Base-by-base conservation (phyloP, 2,329 filamentous ascomycete genomes). In the Orbilia brochopaga region DNA sequence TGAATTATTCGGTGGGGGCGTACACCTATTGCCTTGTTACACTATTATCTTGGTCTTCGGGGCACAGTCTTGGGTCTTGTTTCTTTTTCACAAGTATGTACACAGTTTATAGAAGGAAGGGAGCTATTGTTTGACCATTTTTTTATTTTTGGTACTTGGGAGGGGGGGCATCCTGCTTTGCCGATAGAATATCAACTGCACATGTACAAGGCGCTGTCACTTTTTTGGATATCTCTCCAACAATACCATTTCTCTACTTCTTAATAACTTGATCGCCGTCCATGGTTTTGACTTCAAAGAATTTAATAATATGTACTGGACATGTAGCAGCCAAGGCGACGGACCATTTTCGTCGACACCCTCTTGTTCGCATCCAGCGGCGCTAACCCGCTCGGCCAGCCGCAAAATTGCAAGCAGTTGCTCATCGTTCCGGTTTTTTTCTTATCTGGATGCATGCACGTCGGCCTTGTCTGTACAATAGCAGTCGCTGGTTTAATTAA, bases 191-290 rank as follows among this genome's bases (percentile, higher is more conserved):
- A 48, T 48, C 44, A 51, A 64, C 57, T 55, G 50, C 46, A 70
- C 66, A 70, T 70, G 59, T 70, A 58, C 59, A 50, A 48, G 66
- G 66, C 66, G 66, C 66, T 55, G 35, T 64, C 55, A 58, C 55
- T 48, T 51, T 50, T 69, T 51, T 37, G 19, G 37, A 35, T n/a
- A 60, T 60, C 44, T 54, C 24, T 48, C 24, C 44, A n/a, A 63
- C 63, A 69, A 69, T 69, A 69, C 57, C 58, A 62, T 42, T 42
- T 42, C 58, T 69, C 52, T 58, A 48, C 58, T 58, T 62, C 23
- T 23, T n/a, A n/a, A n/a, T n/a, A n/a, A n/a, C n/a, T n/a, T n/a
- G n/a, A n/a, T n/a, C n/a, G n/a, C n/a, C n/a, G n/a, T n/a, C n/a
- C n/a, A n/a, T n/a, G n/a, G n/a, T n/a, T n/a, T n/a, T n/a, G n/a